These are phyloP conservation scores for Cystobasidium slooffiae DNA, from an alignment of 1,284 basidiomycete genomes.

Conservation along the genomic window DNA sequence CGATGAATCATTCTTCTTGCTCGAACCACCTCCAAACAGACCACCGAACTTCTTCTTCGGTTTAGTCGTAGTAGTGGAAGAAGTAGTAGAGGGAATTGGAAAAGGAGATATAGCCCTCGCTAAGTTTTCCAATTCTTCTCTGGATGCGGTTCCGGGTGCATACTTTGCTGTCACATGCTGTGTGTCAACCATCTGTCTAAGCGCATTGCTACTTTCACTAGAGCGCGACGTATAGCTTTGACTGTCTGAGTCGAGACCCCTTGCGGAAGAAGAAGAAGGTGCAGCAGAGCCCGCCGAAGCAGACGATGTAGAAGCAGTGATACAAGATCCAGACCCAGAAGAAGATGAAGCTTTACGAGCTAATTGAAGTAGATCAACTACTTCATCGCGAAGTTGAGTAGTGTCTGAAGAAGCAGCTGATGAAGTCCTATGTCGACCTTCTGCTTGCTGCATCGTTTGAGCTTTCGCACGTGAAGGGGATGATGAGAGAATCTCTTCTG, in stretches of 20 bases:
- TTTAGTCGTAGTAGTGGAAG: not conserved
- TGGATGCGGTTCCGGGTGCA: not conserved
- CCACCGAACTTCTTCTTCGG: conserved; percentile 13
- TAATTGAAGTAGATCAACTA: conserved; percentile 25
- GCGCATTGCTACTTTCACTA: too few species aligned
- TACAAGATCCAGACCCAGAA: not conserved
- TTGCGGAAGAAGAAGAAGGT: not conserved
- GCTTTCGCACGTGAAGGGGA: not conserved
- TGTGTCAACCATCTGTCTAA: not conserved
- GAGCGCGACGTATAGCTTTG: too few species aligned
- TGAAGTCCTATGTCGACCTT: not conserved
- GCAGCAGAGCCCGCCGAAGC: not conserved
- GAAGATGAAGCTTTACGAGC: conserved; percentile 20
- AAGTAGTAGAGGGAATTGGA: not conserved
- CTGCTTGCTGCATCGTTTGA: not conserved
- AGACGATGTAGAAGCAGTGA: not conserved
- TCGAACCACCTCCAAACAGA: not conserved
- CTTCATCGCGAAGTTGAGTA: conserved; percentile 32
- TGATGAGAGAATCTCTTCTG: not conserved
- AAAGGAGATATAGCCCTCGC: conserved; percentile 2
- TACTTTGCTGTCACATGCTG: conserved; percentile 1
- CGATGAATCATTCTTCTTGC: not conserved
- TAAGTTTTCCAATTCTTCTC: conserved; percentile 4
- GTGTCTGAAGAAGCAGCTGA: conserved; percentile 16
- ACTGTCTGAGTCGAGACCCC: too few species aligned